Conservation (phyloP, 2,329 filamentous ascomycete genomes). For the Whalleya microplaca region DNA sequence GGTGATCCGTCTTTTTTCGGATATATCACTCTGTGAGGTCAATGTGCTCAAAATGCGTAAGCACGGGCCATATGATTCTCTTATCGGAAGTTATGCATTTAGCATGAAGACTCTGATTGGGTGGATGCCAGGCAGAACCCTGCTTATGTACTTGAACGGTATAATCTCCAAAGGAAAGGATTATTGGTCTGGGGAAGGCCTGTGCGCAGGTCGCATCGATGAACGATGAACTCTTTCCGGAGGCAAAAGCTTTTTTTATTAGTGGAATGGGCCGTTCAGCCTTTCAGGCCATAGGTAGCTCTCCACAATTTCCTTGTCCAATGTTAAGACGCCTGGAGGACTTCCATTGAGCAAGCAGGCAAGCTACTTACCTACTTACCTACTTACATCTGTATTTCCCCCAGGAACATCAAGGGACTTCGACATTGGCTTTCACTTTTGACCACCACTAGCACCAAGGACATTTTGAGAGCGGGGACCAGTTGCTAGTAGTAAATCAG, state of each 20-base stretch:
- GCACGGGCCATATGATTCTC: not conserved
- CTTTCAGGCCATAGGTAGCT: not conserved
- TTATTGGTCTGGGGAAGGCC: not conserved
- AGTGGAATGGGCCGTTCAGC: too few relatives aligned
- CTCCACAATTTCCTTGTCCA: not conserved
- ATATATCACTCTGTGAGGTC: not conserved
- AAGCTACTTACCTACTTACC: not conserved
- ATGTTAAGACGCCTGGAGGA: not conserved
- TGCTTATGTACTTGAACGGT: not conserved
- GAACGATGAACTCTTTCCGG: not conserved
- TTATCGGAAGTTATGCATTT: not conserved
- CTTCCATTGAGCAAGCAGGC: not conserved
- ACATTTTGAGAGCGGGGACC: not conserved
- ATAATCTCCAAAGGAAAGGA: not conserved
- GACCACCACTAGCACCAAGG: not conserved
- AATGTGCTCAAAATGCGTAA: not conserved
- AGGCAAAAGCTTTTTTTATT: not conserved
- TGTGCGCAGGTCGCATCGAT: not conserved
- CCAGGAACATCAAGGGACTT: not conserved
- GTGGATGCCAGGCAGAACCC: not conserved
- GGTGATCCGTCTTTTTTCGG: conserved; percentile 21
- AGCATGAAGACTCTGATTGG: not conserved
- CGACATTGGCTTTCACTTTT: not conserved
- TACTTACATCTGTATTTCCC: not conserved
- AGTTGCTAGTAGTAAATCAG: not conserved